phyloP scores from a whole-genome alignment of 2,329 filamentous ascomycete genomes.

The Pseudovirgaria hyperparasitica region DNA sequence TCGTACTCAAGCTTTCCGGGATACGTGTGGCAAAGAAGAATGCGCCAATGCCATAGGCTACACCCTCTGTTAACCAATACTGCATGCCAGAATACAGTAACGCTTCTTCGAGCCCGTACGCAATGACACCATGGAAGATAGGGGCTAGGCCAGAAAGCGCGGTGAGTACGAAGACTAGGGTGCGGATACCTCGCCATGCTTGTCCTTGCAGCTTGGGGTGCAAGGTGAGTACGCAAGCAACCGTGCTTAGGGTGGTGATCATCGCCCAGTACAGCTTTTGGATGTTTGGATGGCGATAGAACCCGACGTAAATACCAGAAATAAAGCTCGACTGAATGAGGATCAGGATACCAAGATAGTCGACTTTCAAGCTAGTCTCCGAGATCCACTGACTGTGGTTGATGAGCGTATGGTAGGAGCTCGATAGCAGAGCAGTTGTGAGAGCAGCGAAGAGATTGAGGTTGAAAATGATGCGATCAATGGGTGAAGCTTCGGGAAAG shows the following conservation, averaged over 20 bases:
- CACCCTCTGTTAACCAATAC: slow-evolving; percentile 12
- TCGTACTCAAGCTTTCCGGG: slow-evolving; percentile 8
- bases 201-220: slow-evolving; percentile 20
- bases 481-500: slow-evolving; percentile 11
- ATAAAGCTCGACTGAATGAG: slow-evolving; percentile 82
- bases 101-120: slow-evolving; percentile 7
- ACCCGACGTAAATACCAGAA: slow-evolving; percentile 53
- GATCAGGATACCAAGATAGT: slow-evolving; percentile 83
- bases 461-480: slow-evolving; percentile 17
- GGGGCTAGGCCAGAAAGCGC: slow-evolving; percentile 11
- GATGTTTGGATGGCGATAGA: slow-evolving; percentile 25
- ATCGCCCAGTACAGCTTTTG: slow-evolving; percentile 29
- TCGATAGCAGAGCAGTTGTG: slow-evolving; percentile 25
- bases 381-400: slow-evolving; percentile 73
- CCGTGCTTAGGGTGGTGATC: slow-evolving; percentile 17
- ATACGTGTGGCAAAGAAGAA: slow-evolving; percentile 10
- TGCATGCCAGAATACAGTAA: slow-evolving; percentile 9
- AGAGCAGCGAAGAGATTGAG: slow-evolving; percentile 22
- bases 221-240: slow-evolving; percentile 20
- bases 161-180: slow-evolving; percentile 11
- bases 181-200: slow-evolving; percentile 10
- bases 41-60: slow-evolving; percentile 11
- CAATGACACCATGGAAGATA: slow-evolving; percentile 9
- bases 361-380: slow-evolving; percentile 74
- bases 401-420: slow-evolving; percentile 66